Base-by-base conservation (phyloP, 2,329 filamentous ascomycete species). In the Alternaria sp. region DNA sequence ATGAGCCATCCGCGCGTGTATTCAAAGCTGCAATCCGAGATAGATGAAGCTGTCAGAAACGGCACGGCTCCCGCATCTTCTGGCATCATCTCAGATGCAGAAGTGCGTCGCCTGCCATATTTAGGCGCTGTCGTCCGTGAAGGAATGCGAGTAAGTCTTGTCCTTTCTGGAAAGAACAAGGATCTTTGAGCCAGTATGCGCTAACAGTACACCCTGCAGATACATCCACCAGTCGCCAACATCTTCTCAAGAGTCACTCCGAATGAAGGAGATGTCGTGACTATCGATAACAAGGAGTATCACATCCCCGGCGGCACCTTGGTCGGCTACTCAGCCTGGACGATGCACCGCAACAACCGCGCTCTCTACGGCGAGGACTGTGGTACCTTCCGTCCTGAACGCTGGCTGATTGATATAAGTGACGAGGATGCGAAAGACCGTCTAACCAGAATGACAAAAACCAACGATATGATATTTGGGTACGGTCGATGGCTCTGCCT, bases 1-100 rank as follows among this genome's bases (percentile, higher is more conserved):
- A 81, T 84, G 21, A 85, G 82, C n/a, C 84, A 81, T 23, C 84
- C 84, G 0, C 78, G 77, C 1, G 81, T 86, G 1, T 81, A 84
- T 60, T 59, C 67, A 5, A 83, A 76, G 4, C 76, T 89, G 0
- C 81, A 82, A 6, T 76, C 63, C 0, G 85, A 89, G 65, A 82
- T 86, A 9, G 78, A 81, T 65, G 66, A 65, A 6, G 82, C 81
- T 0, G 73, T 83, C 61, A 74, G 75, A 11, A 68, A 74, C 11
- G 75, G 83, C 56, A 70, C 71, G n/a, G 56, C 60, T n/a, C 56
- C 56, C 5, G 76, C 85, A 7, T 62, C 60, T 25, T 62, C 69
- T 23, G 64, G 61, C 7, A 77, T 86, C 32, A 85, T 88, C 67
- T 81, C 84, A 28, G 85, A 88, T 65, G 63, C 75, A 10, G 76